Evolutionary conservation across 768 basidiomycete species (phyloP), one percentile per base, ranked within the genome.

Genomic region (Candolleomyces efflorescens): DNA sequence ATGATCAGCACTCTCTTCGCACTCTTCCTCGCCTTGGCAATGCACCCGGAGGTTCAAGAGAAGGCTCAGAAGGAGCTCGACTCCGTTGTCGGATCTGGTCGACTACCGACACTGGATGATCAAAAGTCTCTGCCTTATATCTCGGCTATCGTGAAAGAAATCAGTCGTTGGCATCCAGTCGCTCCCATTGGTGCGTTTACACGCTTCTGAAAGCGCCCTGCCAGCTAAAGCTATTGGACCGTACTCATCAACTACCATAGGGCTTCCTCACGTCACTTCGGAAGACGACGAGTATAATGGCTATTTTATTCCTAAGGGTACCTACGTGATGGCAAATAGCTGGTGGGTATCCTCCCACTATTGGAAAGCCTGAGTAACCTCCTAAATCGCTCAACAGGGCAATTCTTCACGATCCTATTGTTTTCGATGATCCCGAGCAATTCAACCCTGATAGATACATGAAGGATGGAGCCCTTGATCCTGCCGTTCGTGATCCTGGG

Each of bases 401-500:
- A 11, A 56, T 56, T 18, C 44, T 56, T 2, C n/a, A 36, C 47
- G 38, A 56, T 36, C 45, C 44, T 18, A n/a, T 15, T 18, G 46
- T 22, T 7, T 56, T 48, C 46, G 24, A 24, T 15, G 23, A 48
- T 20, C 55, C 55, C 12, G 22, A 26, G 12, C 13, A 48, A 38
- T 56, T 56, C 22, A 20, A 48, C 26, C 55, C 55, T 12, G 55
- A 56, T n/a, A 60, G 59, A 27, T 56, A 46, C 51, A 11, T 60
- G 11, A 53, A 47, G 18, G 59, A 55, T 13, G 63, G 62, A 56
- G 58, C 64, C 0, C 41, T 60, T 17, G 63, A 65, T 18, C 50
- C 63, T 5, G 61, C 67, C 7, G 61, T 71, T 24, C 63, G 60
- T 36, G 67, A 69, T 45, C 67, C 70, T 1, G 67, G 27, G n/a